These are phyloP conservation scores for Blepharisma japonicum DNA, from an alignment of 73 alveolate genomes.

Conservation along the genomic window DNA sequence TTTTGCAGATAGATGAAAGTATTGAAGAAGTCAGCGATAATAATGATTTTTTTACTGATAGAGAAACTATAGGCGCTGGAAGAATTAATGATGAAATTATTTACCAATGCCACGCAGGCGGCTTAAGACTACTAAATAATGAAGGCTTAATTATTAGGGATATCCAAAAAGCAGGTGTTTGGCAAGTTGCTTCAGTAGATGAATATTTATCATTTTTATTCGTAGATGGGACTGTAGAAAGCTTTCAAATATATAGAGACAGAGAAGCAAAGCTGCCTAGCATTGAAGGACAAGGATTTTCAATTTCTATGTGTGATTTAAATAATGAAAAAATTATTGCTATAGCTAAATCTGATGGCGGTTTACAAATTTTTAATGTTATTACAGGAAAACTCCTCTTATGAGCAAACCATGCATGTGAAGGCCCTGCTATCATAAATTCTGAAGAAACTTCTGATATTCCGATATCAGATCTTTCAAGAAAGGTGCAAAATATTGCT, in stretches of 20 bases:
- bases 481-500: not conserved
- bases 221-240: not conserved
- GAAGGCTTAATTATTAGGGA: not conserved
- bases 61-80: slow-evolving; percentile 11
- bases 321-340: not conserved
- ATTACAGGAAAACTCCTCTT: not conserved
- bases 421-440: slow-evolving; percentile 16
- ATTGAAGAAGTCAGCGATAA: not conserved
- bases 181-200: slow-evolving; percentile 6
- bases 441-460: not conserved
- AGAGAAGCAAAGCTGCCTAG: not conserved
- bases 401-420: not conserved
- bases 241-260: not conserved
- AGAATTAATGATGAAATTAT: not conserved
- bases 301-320: not conserved
- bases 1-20: not conserved
- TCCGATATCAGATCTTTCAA: slow-evolving; percentile 1
- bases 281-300: not conserved
- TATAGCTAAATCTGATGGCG: slow-evolving; percentile 4
- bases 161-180: not conserved
- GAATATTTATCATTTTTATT: not conserved
- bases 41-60: not conserved
- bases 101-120: slow-evolving; percentile 12
- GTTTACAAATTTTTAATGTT: not conserved
- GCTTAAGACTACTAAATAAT: not conserved